A percentile compares a stretch with the other conserved stretches of the same genome.
phyloP scores from a whole-genome alignment of 108 stramenopile species.

The Nitzschia palea region DNA sequence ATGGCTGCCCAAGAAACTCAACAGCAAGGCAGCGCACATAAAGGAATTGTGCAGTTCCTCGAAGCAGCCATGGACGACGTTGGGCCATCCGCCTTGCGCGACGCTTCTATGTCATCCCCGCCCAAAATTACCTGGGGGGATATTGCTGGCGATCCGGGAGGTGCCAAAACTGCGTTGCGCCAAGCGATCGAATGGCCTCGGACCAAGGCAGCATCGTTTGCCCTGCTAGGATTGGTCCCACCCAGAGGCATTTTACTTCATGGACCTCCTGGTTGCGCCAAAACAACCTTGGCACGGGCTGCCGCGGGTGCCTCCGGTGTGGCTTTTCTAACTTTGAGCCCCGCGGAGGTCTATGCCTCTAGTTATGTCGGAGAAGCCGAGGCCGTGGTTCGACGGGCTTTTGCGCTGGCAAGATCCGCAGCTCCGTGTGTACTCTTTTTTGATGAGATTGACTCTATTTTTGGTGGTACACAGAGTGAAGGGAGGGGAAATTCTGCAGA shows the following conservation, averaged over 20 bases:
- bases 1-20: neutral
- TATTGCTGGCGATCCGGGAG: slow-evolving; percentile 81
- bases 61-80: slow-evolving; percentile 29
- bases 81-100: slow-evolving; percentile 66
- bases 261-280: slow-evolving; percentile 98
- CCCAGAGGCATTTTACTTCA: slow-evolving; percentile 89
- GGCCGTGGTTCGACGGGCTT: slow-evolving; percentile 90
- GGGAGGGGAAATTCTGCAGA: slow-evolving; percentile 82
- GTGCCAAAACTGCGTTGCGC: slow-evolving; percentile 78
- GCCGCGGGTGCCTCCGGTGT: slow-evolving; percentile 90
- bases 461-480: slow-evolving; percentile 50
- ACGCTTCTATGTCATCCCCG: slow-evolving; percentile 63
- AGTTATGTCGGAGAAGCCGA: slow-evolving; percentile 99
- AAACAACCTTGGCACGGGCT: slow-evolving; percentile 96
- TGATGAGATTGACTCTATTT: slow-evolving; percentile 98
- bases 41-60: slow-evolving; percentile 1
- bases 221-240: slow-evolving; percentile 54
- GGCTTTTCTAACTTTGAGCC: slow-evolving; percentile 92
- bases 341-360: slow-evolving; percentile 92
- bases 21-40: neutral
- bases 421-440: slow-evolving; percentile 97
- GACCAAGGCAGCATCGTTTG: slow-evolving; percentile 46
- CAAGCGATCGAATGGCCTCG: slow-evolving; percentile 87
- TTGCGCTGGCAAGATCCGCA: slow-evolving; percentile 89
- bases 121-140: slow-evolving; percentile 76